These are phyloP conservation scores for Phlebopus sp. DNA, from an alignment of 1,284 basidiomycete genomes.

Conservation along the genomic window DNA sequence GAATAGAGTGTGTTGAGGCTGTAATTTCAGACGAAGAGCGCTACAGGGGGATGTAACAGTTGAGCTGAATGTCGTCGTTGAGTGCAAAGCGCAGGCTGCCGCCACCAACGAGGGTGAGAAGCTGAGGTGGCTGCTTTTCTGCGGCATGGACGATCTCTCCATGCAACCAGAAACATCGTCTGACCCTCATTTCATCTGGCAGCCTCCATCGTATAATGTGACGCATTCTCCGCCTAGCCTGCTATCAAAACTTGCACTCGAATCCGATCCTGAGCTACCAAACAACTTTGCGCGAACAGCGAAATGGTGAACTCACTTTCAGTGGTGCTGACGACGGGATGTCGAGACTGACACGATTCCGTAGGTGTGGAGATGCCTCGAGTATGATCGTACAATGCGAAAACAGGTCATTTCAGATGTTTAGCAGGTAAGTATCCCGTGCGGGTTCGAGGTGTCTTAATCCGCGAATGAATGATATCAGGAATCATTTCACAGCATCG, in stretches of 20 bases:
- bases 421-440: slow-evolving; percentile 22
- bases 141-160: too few species aligned
- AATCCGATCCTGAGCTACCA: slow-evolving; percentile 22
- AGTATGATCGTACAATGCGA: slow-evolving; percentile 59
- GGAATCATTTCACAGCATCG: slow-evolving; percentile 1
- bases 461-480: not conserved
- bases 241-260: slow-evolving; percentile 13
- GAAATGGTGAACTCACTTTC: slow-evolving; percentile 43
- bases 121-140: too few species aligned
- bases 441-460: too few species aligned
- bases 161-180: too few species aligned
- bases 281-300: slow-evolving; percentile 47
- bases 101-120: too few species aligned
- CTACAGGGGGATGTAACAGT: too few species aligned
- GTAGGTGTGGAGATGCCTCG: slow-evolving; percentile 67
- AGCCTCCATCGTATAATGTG: slow-evolving; percentile 14
- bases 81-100: too few species aligned
- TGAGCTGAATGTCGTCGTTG: too few species aligned
- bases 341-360: not conserved
- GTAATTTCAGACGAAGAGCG: too few species aligned
- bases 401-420: slow-evolving; percentile 51
- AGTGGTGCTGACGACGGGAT: not conserved
- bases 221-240: not conserved
- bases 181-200: slow-evolving; percentile 5
- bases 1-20: too few species aligned